Evolutionary conservation across 305 asterid species (phyloP), one percentile per base, ranked within the genome.

Genomic region (Fraxinus platypoda): DNA sequence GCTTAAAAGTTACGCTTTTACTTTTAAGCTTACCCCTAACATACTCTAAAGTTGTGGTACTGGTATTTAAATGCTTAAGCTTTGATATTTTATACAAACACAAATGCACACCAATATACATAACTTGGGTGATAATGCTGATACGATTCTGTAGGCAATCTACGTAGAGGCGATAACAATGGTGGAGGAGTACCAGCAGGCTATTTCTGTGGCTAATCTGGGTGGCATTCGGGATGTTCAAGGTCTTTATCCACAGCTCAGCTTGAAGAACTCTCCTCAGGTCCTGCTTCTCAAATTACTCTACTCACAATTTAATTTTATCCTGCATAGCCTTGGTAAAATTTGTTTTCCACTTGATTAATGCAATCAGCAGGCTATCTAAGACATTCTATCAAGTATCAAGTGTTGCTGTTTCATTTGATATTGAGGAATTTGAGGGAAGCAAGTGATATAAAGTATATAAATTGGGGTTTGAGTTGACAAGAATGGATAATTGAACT

Each of bases 181-280:
- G 99, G 93, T 95, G 85, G 99, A 95, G 89, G 99, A 94, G 89
- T 91, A 90, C 82, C 97, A 94, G 86, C 98, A 94, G 85, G 93
- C 97, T 30, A 88, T 88, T 85, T 92, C 98, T 1, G 90, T 90
- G 79, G 90, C 91, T 52, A 91, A 85, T 90, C 81, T 93, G 84
- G 94, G 97, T 77, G 92, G 94, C 37, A 85, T 92, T 87, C 97
- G 95, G 12, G 97, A 93, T 80, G 86, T 90, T 49, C 95, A 92
- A 84, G 92, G 97, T 54, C 88, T 89, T 80, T 88, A 91, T 83
- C 92, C 92, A 75, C 91, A 90, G 87, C 87, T 91, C 68, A 95
- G 98, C 74, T 87, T 95, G 88, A 95, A 86, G 86, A 90, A 83
- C 88, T 82, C 91, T 75, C 91, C 97, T 25, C 97, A 94, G 98